Evolutionary conservation across 1,284 basidiomycete species (phyloP), one percentile per base, ranked within the genome.

Genomic region (Sporisorium sorghi): DNA sequence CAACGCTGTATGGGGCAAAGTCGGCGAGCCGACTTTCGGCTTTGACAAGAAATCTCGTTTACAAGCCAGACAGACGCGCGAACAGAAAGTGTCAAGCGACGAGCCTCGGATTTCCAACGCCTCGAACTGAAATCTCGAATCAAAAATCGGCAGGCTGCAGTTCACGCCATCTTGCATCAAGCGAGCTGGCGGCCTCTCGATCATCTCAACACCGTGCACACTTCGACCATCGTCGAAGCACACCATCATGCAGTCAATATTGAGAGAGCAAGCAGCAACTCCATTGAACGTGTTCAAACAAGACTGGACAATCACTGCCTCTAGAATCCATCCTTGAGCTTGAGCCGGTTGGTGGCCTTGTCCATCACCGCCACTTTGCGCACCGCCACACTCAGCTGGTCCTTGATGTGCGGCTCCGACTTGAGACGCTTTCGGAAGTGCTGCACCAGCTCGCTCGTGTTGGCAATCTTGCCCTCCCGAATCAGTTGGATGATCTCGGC

Each of bases 341-440:
- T 78, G 48, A 81, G 63, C 6, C 56, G 58, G 54, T 79, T 79
- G 57, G 64, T 74, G 10, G 76, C 68, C 61, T 81, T 81, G 64
- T 81, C 79, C 77, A 81, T 79, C 30, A 76, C 73, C 12, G 78
- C 77, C 28, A 81, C 78, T 46, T 75, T 73, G 12, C 75, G 66
- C 21, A 81, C 76, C 21, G 79, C 79, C 5, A 73, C 72, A 55
- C 73, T 79, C 17, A 81, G 63, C 43, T 74, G 73, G 46, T 78
- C 79, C 67, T 81, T 82, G 54, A 78, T 73, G 32, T 75, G 63
- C 14, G 78, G 67, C 19, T 80, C 78, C 48, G 62, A 62, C 72
- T 82, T 82, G 40, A 82, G 62, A 28, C 70, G 61, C 60, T 79
- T 76, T 8, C 76, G 51, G 63, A 82, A 82, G 63, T 79, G 74